A percentile compares a stretch with the other conserved stretches of the same genome.
These are phyloP conservation scores for Tremella mesenterica DNA, from an alignment of 768 basidiomycete species.

Conservation along the genomic window DNA sequence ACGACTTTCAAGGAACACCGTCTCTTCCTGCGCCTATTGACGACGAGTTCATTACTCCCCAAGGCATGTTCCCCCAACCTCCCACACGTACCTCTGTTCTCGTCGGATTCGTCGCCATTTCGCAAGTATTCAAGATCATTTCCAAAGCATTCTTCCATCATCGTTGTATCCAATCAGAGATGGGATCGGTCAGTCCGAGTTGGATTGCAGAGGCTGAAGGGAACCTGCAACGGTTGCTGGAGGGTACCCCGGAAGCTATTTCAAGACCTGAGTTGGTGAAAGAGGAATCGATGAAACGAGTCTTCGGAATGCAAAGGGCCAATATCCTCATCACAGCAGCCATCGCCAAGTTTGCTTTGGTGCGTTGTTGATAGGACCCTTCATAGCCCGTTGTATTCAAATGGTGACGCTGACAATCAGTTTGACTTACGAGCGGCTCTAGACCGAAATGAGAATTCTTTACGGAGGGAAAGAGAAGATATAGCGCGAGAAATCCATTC, in stretches of 20 bases:
- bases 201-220: slow-evolving; percentile 33
- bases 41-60: slow-evolving; percentile 38
- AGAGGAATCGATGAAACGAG: slow-evolving; percentile 7
- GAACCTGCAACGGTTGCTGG: slow-evolving; percentile 20
- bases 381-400: background rate
- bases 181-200: slow-evolving; percentile 10
- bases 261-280: slow-evolving; percentile 14
- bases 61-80: slow-evolving; percentile 39
- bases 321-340: slow-evolving; percentile 40
- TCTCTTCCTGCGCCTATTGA: slow-evolving; percentile 30
- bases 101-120: slow-evolving; percentile 30
- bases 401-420: slow-evolving; percentile 10
- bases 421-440: slow-evolving; percentile 31
- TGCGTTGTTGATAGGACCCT: too few relatives aligned
- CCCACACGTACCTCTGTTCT: slow-evolving; percentile 20
- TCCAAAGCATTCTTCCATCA: slow-evolving; percentile 37
- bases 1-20: slow-evolving; percentile 38
- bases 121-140: slow-evolving; percentile 31
- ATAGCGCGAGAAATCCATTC: slow-evolving; percentile 38
- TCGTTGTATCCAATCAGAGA: slow-evolving; percentile 17
- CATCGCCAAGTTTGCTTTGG: slow-evolving; percentile 39
- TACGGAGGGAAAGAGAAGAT: slow-evolving; percentile 27
- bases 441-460: slow-evolving; percentile 28
- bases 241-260: slow-evolving; percentile 16
- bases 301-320: slow-evolving; percentile 38